These are phyloP conservation scores for Stereocaulon alpinum DNA, from an alignment of 495 filamentous ascomycete genomes.

Conservation along the genomic window DNA sequence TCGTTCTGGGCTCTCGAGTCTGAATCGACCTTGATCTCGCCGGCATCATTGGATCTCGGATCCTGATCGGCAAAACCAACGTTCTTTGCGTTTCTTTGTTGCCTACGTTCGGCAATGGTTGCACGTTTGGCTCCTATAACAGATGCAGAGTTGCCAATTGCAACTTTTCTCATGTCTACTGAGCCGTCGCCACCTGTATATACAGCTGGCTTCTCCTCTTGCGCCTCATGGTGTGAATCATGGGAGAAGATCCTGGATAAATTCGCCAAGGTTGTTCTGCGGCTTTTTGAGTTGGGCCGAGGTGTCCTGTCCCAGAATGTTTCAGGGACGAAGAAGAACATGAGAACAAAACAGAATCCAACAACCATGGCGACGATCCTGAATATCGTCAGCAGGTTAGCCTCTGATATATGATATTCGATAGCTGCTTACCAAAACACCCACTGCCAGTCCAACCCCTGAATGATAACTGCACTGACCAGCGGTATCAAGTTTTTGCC, in stretches of 20 bases:
- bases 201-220: conserved; percentile 4
- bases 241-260: conserved; percentile 18
- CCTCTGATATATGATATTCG: neutral
- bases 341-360: conserved; percentile 56
- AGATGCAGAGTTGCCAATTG: conserved; percentile 15
- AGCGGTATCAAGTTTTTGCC: conserved; percentile 90
- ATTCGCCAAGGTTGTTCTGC: conserved; percentile 13
- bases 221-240: conserved; percentile 9
- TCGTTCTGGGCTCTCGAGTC: neutral
- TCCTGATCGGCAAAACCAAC: conserved; percentile 45
- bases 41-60: neutral
- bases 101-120: conserved; percentile 19
- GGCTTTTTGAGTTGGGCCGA: conserved; percentile 37
- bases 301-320: conserved; percentile 94
- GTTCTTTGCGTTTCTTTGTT: conserved; percentile 28
- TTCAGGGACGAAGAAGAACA: conserved; percentile 91
- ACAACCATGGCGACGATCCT: conserved; percentile 83
- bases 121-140: neutral
- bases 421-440: conserved; percentile 61
- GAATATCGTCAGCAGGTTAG: conserved; percentile 20
- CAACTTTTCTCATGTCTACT: conserved; percentile 15
- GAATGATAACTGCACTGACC: conserved; percentile 78
- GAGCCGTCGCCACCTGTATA: conserved; percentile 13
- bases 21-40: neutral
- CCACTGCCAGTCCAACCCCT: conserved; percentile 76